Base-by-base conservation (phyloP, 2,329 filamentous ascomycete species). In the Tolypocladium cylindrosporum region DNA sequence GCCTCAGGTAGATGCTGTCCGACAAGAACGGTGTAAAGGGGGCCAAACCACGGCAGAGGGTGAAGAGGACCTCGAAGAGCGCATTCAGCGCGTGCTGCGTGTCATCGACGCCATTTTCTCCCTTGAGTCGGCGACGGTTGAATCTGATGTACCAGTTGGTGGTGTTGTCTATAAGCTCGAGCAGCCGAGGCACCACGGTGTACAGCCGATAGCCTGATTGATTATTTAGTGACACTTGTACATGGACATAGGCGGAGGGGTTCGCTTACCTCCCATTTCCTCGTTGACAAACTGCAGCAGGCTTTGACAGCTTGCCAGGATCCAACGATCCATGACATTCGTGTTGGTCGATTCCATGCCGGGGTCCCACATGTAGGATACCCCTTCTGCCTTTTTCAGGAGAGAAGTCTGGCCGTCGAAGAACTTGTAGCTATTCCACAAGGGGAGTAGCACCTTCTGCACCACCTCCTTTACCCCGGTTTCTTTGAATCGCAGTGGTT, bases 131-230 rank as follows among this genome's bases (percentile, higher is more conserved):
- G 72, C 89, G 89, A 57, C 92, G 84, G 78, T 97, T 97, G 78
- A 96, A 95, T 61, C 91, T 84, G 71, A 97, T 97, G 75, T 97
- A 97, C 92, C 92, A 97, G 74, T 97, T 97, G n/a, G 92, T 97
- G 4, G 90, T 91, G 74, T 95, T 91, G 68, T 97, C 93, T 63
- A 97, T 95, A 67, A 96, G 82, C 59, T 82, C 82, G 21, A 96
- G 81, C 60, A 97, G 76, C 62, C 89, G 83, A 9, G 92, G 92
- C 51, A 96, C 91, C 51, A 97, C 93, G 1, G 92, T 97, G 74
- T 97, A 97, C 41, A 92, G 75, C 45, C 89, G 86, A 70, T 91
- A 91, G 8, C 77, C 86, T 79, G 55, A 0, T 7, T 40, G 4
- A 51, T 16, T 55, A 31, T 54, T 13, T 54, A 51, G 39, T 27